Evolutionary conservation across 495 filamentous ascomycete genomes (phyloP).

Genomic region (Lasiosphaeris hirsuta): DNA sequence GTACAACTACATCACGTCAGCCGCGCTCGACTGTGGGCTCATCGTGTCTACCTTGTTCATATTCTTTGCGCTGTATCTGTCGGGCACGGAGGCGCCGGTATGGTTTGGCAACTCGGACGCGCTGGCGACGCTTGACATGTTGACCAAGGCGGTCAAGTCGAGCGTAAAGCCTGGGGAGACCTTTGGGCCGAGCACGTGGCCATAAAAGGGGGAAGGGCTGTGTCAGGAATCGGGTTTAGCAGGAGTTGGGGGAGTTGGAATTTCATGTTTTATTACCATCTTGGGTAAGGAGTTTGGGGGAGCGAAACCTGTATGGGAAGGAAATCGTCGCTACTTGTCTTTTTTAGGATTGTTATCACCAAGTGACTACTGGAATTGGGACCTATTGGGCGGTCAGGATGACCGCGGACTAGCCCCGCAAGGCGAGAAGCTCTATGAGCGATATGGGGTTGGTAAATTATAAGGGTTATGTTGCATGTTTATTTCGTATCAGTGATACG

Average conservation of each 20-base stretch:
- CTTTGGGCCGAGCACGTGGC: slow-evolving; percentile 46
- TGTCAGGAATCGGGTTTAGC: neutral
- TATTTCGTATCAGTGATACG: too few relatives aligned
- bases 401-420: too few relatives aligned
- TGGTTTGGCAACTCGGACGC: slow-evolving; percentile 66
- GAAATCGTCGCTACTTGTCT: neutral
- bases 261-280: neutral
- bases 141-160: slow-evolving; percentile 31
- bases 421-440: too few relatives aligned
- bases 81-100: slow-evolving; percentile 46
- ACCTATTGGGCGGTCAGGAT: too few relatives aligned
- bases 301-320: neutral
- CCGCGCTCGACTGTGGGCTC: slow-evolving; percentile 66
- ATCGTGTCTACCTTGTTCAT: slow-evolving; percentile 65
- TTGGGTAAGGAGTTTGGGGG: neutral
- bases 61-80: slow-evolving; percentile 63
- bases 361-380: neutral
- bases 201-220: slow-evolving; percentile 16
- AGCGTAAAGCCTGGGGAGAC: slow-evolving; percentile 35
- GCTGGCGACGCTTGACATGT: slow-evolving; percentile 38
- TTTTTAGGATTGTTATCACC: neutral
- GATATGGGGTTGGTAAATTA: too few relatives aligned
- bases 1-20: slow-evolving; percentile 75
- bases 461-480: too few relatives aligned
- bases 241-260: slow-evolving; percentile 7